These are phyloP conservation scores for Lycium barbarum DNA, from an alignment of 257 asterid species.

Conservation along the genomic window DNA sequence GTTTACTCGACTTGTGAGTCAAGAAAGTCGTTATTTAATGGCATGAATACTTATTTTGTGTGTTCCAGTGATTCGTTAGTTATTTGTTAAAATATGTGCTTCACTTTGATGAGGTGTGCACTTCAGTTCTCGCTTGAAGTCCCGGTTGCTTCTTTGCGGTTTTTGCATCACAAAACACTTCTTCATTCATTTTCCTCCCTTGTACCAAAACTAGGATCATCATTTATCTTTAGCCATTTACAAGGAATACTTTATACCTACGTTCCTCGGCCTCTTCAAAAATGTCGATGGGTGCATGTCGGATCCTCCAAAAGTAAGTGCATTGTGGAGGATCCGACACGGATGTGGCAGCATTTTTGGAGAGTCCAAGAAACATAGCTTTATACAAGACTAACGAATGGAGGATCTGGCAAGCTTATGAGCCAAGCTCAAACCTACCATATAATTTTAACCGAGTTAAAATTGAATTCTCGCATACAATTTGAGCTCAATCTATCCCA, in stretches of 20 bases:
- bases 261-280: too few species aligned
- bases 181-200: not conserved
- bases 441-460: not conserved
- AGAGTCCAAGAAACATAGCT: not conserved
- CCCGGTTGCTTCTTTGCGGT: not conserved
- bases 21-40: conserved; percentile 1
- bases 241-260: not conserved
- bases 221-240: not conserved
- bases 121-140: not conserved
- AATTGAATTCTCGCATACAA: not conserved
- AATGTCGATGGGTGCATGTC: too few species aligned
- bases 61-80: not conserved
- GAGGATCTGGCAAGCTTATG: not conserved
- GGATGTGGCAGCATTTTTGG: too few species aligned
- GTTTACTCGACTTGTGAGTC: conserved; percentile 11
- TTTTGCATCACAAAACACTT: conserved; percentile 12
- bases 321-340: too few species aligned
- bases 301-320: too few species aligned
- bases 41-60: not conserved
- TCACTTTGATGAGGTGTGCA: conserved; percentile 1
- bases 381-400: not conserved
- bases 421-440: conserved; percentile 11
- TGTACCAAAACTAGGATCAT: conserved; percentile 17
- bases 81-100: not conserved
- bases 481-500: conserved; percentile 24